These are phyloP conservation scores for Phialophora macrospora DNA, from an alignment of 2,329 filamentous ascomycete species.

Conservation along the genomic window DNA sequence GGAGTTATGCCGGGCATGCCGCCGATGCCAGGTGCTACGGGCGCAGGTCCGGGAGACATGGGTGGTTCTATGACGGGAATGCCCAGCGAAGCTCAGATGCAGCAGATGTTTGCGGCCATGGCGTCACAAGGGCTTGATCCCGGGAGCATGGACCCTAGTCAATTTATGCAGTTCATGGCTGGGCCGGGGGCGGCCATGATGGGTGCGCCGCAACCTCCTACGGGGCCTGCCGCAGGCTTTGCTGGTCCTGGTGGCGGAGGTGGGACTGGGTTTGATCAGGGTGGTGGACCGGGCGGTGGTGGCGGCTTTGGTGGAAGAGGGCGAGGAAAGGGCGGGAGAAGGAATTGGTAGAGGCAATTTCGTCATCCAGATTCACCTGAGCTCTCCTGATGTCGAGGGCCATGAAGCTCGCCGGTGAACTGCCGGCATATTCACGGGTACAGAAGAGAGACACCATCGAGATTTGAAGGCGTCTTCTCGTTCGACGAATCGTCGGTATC, in stretches of 20 bases:
- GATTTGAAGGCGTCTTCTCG: neutral
- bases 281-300: constrained; percentile 30
- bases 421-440: neutral
- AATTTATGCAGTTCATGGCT: constrained; percentile 61
- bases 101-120: constrained; percentile 62
- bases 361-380: constrained; percentile 33
- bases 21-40: constrained; percentile 52
- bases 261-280: constrained; percentile 31
- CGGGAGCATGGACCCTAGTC: constrained; percentile 58
- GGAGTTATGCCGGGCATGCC: constrained; percentile 51
- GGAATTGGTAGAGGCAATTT: constrained; percentile 37
- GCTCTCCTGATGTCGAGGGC: constrained; percentile 18
- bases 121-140: constrained; percentile 60
- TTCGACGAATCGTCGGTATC: neutral
- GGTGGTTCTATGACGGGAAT: constrained; percentile 51
- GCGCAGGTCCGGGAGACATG: constrained; percentile 39
- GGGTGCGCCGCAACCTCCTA: constrained; percentile 45
- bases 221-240: constrained; percentile 42
- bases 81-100: constrained; percentile 50
- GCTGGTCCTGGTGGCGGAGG: constrained; percentile 39
- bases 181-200: constrained; percentile 44
- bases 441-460: neutral
- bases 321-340: constrained; percentile 43
- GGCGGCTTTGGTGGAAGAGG: constrained; percentile 43
- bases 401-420: neutral